Percentiles rank a stretch among this genome's conserved stretches.
Conservation (phyloP, 2,329 filamentous ascomycete genomes). For the Alternaria angustiovoidea region DNA sequence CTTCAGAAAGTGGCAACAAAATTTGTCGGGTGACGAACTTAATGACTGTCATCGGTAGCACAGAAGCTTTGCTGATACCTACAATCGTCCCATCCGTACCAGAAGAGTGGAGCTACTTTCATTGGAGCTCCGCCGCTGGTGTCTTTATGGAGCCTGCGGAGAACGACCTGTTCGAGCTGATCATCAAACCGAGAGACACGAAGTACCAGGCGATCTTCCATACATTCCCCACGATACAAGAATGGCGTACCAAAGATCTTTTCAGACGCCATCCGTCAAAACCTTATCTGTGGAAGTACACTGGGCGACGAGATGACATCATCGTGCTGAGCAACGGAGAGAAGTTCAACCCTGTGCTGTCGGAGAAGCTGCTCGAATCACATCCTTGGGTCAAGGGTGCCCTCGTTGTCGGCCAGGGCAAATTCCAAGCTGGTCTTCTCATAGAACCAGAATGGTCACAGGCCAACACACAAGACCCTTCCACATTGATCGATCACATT, state of each 20-base stretch:
- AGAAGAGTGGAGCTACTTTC: constrained; percentile 6
- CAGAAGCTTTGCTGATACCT: not conserved
- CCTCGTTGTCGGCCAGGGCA: constrained; percentile 31
- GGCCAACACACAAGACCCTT: not conserved
- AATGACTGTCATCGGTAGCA: not conserved
- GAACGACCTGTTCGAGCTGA: constrained; percentile 2
- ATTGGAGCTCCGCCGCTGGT: not conserved
- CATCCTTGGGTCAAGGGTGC: constrained; percentile 22
- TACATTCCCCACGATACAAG: not conserved
- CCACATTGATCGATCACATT: constrained; percentile 25
- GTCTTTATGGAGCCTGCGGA: constrained; percentile 9
- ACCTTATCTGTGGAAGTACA: constrained; percentile 28
- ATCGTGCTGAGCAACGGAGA: constrained; percentile 44
- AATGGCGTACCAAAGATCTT: constrained; percentile 26
- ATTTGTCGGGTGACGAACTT: constrained; percentile 1
- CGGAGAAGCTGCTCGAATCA: constrained; percentile 26
- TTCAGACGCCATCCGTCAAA: constrained; percentile 28
- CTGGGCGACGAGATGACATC: constrained; percentile 47
- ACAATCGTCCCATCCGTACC: not conserved
- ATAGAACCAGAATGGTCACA: constrained; percentile 26
- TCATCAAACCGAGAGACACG: constrained; percentile 6
- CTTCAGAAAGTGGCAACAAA: not conserved
- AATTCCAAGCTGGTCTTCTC: constrained; percentile 28
- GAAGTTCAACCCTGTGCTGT: constrained; percentile 35
- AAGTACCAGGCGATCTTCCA: constrained; percentile 8